phyloP scores from a whole-genome alignment of 768 basidiomycete genomes.

The Mycena galericulata region DNA sequence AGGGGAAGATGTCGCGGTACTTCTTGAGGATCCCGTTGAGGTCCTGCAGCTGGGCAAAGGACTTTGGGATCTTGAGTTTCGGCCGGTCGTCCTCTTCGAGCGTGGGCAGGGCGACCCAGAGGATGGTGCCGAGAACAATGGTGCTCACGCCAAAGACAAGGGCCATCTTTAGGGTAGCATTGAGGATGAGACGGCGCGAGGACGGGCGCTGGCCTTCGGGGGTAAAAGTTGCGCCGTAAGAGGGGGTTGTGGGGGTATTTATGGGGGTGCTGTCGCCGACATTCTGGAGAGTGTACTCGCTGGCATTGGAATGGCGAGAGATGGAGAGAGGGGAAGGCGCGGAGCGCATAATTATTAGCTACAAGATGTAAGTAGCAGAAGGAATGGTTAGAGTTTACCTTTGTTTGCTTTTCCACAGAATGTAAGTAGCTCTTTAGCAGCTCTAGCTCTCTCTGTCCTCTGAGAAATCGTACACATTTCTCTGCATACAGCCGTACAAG shows the following conservation, averaged over 20 bases:
- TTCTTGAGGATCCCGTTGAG: slow-evolving; percentile 91
- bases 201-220: slow-evolving; percentile 42
- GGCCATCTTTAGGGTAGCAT: slow-evolving; percentile 88
- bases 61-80: slow-evolving; percentile 85
- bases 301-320: slow-evolving; percentile 51
- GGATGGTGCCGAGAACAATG: slow-evolving; percentile 74
- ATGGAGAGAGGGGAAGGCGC: slow-evolving; percentile 21
- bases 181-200: slow-evolving; percentile 73
- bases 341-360: slow-evolving; percentile 14
- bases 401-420: too few relatives aligned
- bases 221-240: slow-evolving; percentile 61
- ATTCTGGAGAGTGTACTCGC: slow-evolving; percentile 75
- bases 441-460: too few relatives aligned
- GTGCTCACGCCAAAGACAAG: slow-evolving; percentile 80
- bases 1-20: slow-evolving; percentile 90
- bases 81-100: slow-evolving; percentile 85
- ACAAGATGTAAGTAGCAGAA: not conserved
- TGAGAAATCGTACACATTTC: too few relatives aligned
- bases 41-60: slow-evolving; percentile 87
- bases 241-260: slow-evolving; percentile 55
- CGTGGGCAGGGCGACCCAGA: slow-evolving; percentile 86
- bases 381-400: not conserved
- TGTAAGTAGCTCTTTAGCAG: too few relatives aligned
- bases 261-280: slow-evolving; percentile 61
- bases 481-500: too few relatives aligned